phyloP scores from a whole-genome alignment of 495 filamentous ascomycete genomes.

The Daldinia caldariorum region DNA sequence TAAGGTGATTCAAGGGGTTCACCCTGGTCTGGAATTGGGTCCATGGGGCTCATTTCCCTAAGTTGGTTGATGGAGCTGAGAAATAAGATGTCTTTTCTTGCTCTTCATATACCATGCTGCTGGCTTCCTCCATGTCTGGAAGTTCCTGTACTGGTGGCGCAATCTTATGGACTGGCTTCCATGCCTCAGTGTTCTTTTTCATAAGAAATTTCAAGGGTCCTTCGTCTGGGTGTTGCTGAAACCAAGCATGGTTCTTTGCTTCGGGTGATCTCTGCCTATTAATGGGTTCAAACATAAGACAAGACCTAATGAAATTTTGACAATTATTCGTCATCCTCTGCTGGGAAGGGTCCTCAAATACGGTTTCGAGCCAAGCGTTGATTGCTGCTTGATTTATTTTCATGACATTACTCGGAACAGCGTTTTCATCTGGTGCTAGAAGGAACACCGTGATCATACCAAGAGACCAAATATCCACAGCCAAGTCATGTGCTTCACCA shows the following conservation, averaged over 20 bases:
- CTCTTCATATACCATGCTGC: background rate
- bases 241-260: constrained; percentile 69
- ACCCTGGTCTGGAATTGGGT: background rate
- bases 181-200: constrained; percentile 15
- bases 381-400: constrained; percentile 40
- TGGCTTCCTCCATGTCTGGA: constrained; percentile 14
- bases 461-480: constrained; percentile 58
- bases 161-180: constrained; percentile 26
- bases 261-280: constrained; percentile 63
- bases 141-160: constrained; percentile 36
- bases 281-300: constrained; percentile 63
- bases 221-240: constrained; percentile 53
- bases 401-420: constrained; percentile 45
- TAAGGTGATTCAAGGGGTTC: constrained; percentile 14
- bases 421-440: constrained; percentile 26
- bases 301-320: constrained; percentile 63
- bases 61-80: constrained; percentile 58
- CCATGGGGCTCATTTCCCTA: constrained; percentile 4
- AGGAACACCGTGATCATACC: constrained; percentile 29
- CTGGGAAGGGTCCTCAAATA: constrained; percentile 53
- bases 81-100: background rate
- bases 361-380: constrained; percentile 35
- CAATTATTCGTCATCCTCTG: constrained; percentile 53
- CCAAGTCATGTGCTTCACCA: constrained; percentile 40
- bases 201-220: constrained; percentile 14